Evolutionary conservation across 257 asterid genomes (phyloP).

Genomic region (Phtheirospermum japonicum): DNA sequence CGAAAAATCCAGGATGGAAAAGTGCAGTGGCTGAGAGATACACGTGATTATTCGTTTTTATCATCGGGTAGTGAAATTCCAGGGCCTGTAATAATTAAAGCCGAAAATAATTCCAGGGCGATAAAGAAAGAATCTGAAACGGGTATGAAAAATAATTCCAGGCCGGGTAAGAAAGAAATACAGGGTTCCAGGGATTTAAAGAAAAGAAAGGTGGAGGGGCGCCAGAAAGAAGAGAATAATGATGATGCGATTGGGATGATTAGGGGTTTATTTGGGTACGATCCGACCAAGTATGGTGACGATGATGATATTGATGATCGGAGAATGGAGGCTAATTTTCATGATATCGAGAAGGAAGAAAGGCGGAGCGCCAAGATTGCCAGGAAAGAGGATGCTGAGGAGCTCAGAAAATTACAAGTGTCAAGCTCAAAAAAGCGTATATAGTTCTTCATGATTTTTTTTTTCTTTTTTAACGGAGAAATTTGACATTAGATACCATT

Average conservation of each 20-base stretch:
- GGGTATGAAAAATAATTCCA: neutral
- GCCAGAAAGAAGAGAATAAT: neutral
- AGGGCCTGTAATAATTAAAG: neutral
- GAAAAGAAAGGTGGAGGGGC: neutral
- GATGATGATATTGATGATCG: neutral
- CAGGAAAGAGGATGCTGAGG: slow-evolving; percentile 9
- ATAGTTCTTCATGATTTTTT: too few species aligned
- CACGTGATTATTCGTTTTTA: too few species aligned
- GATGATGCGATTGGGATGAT: neutral
- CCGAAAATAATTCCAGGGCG: neutral
- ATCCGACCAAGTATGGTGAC: neutral
- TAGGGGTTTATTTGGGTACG: neutral
- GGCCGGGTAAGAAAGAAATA: neutral
- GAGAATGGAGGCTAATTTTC: slow-evolving; percentile 6
- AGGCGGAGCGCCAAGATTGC: slow-evolving; percentile 5
- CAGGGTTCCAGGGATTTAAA: neutral
- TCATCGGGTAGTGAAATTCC: neutral
- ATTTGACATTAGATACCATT: too few species aligned
- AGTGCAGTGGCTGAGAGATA: too few species aligned
- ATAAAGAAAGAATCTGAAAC: neutral
- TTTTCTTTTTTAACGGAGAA: too few species aligned
- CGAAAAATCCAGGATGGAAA: too few species aligned
- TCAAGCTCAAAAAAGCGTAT: too few species aligned
- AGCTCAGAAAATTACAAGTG: slow-evolving; percentile 4
- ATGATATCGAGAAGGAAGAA: slow-evolving; percentile 20